A percentile compares a stretch with the other conserved stretches of the same genome.
These are phyloP conservation scores for Stylosanthes scabra DNA, from an alignment of 331 rosid species.

Conservation along the genomic window DNA sequence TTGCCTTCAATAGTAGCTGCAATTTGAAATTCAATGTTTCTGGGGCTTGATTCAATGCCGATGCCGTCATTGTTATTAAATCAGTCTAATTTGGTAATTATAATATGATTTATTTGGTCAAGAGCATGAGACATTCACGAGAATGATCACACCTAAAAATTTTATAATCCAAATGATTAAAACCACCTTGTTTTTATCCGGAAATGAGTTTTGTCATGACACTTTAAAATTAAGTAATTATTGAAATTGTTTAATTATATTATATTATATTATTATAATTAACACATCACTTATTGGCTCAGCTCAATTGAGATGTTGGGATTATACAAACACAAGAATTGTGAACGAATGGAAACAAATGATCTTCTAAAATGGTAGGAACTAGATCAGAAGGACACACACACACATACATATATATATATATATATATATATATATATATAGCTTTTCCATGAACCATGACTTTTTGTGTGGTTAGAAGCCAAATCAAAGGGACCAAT, in stretches of 20 bases:
- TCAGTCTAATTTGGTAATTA: no score
- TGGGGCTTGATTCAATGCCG: background rate
- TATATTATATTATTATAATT: background rate
- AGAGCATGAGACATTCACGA: background rate
- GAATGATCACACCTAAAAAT: background rate
- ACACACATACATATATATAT: background rate
- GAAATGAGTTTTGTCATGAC: background rate
- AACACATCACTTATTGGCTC: background rate
- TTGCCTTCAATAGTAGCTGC: background rate
- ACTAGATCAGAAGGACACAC: slow-evolving; percentile 7
- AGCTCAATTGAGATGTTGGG: slow-evolving; percentile 35
- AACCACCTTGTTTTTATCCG: background rate
- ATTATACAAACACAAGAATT: slow-evolving; percentile 52
- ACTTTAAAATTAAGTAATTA: background rate
- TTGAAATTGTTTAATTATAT: background rate
- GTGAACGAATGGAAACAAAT: slow-evolving; percentile 26
- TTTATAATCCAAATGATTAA: background rate
- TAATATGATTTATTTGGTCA: background rate
- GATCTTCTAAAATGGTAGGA: slow-evolving; percentile 19
- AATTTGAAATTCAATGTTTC: slow-evolving; percentile 1
- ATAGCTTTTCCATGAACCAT: slow-evolving; percentile 53
- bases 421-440: no score
- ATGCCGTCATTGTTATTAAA: no score
- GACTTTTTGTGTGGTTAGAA: slow-evolving; percentile 49
- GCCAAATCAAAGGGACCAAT: slow-evolving; percentile 59